These are phyloP conservation scores for Cunninghamia lanceolata DNA, from an alignment of 75 land plant genomes.

Conservation along the genomic window DNA sequence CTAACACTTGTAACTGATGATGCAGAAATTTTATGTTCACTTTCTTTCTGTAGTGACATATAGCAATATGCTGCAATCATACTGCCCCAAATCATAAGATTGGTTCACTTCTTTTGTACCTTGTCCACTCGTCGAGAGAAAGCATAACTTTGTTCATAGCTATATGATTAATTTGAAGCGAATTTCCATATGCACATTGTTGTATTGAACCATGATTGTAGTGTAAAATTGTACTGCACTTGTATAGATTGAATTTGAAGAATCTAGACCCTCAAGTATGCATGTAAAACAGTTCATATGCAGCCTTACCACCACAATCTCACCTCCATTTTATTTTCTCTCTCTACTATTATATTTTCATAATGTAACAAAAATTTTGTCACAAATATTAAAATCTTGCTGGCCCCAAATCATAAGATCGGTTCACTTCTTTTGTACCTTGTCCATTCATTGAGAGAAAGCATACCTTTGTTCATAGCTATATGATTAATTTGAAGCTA, in stretches of 20 bases:
- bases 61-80: no score
- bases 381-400: no score
- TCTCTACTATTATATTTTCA: no score
- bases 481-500: background rate
- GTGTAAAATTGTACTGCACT: background rate
- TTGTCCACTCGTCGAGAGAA: background rate
- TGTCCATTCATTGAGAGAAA: background rate
- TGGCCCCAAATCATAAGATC: background rate
- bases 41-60: background rate
- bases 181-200: background rate
- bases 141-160: background rate
- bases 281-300: background rate
- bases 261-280: background rate
- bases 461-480: background rate
- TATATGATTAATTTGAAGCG: background rate
- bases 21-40: background rate
- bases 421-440: background rate
- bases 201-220: background rate
- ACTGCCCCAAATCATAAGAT: background rate
- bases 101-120: background rate
- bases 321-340: no score
- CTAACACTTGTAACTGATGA: background rate
- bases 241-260: background rate
- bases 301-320: no score
- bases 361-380: no score